Evolutionary conservation across 2,329 filamentous ascomycete genomes (phyloP).

Genomic region (Grosmannia clavigera): DNA sequence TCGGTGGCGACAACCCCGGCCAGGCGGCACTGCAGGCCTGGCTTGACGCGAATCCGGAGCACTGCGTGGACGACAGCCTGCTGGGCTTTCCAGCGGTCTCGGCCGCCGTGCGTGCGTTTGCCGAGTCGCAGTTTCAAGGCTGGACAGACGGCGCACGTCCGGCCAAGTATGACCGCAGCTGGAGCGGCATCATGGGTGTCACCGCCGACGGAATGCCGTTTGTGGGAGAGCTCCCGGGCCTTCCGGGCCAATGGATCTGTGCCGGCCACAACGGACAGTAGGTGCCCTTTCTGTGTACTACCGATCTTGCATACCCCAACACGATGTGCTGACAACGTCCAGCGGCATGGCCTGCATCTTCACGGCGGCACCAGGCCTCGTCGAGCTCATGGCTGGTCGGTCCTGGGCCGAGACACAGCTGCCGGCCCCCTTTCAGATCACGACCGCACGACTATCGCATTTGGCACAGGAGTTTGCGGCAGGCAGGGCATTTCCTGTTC

Average conservation of each 20-base stretch:
- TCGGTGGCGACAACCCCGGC: conserved; percentile 2
- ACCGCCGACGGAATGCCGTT: conserved; percentile 1
- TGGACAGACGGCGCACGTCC: background rate
- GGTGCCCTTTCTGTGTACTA: background rate
- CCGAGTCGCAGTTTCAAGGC: background rate
- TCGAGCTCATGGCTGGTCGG: background rate
- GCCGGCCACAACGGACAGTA: conserved; percentile 4
- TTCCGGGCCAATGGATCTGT: conserved; percentile 2
- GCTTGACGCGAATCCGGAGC: background rate
- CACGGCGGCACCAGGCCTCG: background rate
- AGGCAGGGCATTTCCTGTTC: background rate
- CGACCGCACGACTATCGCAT: background rate
- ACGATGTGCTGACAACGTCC: background rate
- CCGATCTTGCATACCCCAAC: background rate
- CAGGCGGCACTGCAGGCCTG: background rate
- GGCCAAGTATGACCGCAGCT: conserved; percentile 1
- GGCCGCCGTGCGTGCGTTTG: background rate
- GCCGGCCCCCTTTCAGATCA: background rate
- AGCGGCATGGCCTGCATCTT: conserved; percentile 3
- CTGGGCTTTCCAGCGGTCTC: background rate
- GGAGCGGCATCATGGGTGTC: conserved; percentile 1
- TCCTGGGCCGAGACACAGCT: background rate
- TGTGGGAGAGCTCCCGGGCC: conserved; percentile 1
- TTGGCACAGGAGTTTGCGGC: background rate
- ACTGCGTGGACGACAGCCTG: conserved; percentile 3